Evolutionary conservation across 108 stramenopile genomes (phyloP).

Genomic region (Parmales sp.): DNA sequence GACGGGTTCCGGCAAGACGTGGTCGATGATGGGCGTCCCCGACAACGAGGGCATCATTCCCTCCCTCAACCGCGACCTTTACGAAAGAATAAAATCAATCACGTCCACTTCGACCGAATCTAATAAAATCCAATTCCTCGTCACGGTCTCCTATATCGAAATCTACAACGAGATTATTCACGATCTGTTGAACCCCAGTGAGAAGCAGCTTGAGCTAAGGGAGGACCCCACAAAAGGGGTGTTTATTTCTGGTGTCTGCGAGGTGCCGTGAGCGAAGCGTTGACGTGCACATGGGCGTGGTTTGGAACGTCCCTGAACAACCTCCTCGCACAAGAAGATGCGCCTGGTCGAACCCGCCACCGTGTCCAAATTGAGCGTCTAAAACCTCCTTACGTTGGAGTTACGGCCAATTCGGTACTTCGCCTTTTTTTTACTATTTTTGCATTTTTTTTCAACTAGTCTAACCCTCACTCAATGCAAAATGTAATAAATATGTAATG

Average conservation of each 20-base stretch:
- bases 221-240: slow-evolving; percentile 11
- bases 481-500: too few relatives aligned
- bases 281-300: too few relatives aligned
- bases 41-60: slow-evolving; percentile 14
- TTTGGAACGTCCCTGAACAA: too few relatives aligned
- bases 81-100: not conserved
- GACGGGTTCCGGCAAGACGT: slow-evolving; percentile 28
- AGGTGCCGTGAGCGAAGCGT: too few relatives aligned
- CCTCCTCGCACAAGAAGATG: too few relatives aligned
- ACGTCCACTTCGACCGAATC: slow-evolving; percentile 19
- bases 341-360: too few relatives aligned
- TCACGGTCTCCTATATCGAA: slow-evolving; percentile 22
- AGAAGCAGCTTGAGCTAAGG: not conserved
- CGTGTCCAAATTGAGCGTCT: too few relatives aligned
- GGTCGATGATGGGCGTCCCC: slow-evolving; percentile 19
- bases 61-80: not conserved
- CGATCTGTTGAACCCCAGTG: slow-evolving; percentile 14
- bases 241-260: not conserved
- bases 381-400: too few relatives aligned
- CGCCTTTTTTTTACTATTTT: not conserved
- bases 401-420: not conserved
- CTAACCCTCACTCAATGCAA: not conserved
- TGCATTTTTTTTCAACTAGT: not conserved
- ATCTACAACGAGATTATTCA: slow-evolving; percentile 22
- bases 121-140: not conserved